phyloP scores from a whole-genome alignment of 768 basidiomycete species.

The Panaeolus cyanescens region DNA sequence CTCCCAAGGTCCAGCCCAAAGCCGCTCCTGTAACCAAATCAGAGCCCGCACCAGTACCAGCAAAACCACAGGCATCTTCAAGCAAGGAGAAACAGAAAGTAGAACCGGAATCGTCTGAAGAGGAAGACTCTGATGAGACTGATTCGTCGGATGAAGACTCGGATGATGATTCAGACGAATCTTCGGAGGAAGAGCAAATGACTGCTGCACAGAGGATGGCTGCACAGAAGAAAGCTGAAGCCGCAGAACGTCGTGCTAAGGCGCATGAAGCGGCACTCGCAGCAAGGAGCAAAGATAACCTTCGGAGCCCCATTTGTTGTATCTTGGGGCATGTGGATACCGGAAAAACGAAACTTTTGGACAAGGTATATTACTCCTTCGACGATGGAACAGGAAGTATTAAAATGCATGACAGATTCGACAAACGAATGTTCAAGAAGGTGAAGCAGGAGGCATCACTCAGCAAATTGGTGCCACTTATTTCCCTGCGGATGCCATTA shows the following conservation, averaged over 20 bases:
- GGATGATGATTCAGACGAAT: conserved; percentile 50
- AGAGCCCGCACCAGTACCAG: conserved; percentile 14
- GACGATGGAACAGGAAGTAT: conserved; percentile 1
- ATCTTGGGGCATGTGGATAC: conserved; percentile 99
- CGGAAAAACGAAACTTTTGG: conserved; percentile 96
- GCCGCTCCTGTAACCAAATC: conserved; percentile 24
- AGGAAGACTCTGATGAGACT: conserved; percentile 47
- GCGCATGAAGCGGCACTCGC: conserved; percentile 86
- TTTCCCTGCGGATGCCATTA: conserved; percentile 96
- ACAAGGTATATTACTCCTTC: conserved; percentile 65
- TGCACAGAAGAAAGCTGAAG: conserved; percentile 77
- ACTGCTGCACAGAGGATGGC: conserved; percentile 67
- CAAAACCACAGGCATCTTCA: conserved; percentile 26
- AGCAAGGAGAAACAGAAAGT: conserved; percentile 13
- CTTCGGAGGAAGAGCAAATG: conserved; percentile 61
- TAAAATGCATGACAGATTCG: conserved; percentile 69
- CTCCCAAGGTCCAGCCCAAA: conserved; percentile 21
- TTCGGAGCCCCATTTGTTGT: conserved; percentile 97
- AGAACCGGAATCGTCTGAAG: conserved; percentile 36
- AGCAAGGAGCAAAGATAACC: conserved; percentile 82
- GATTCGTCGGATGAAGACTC: conserved; percentile 49
- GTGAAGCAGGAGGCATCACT: conserved; percentile 99
- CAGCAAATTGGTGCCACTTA: conserved; percentile 99
- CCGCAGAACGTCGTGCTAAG: conserved; percentile 77
- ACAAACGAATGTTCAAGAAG: conserved; percentile 99